These are phyloP conservation scores for Hsuehochloa calcarea DNA, from an alignment of 176 grass and related monocot species.

Conservation along the genomic window DNA sequence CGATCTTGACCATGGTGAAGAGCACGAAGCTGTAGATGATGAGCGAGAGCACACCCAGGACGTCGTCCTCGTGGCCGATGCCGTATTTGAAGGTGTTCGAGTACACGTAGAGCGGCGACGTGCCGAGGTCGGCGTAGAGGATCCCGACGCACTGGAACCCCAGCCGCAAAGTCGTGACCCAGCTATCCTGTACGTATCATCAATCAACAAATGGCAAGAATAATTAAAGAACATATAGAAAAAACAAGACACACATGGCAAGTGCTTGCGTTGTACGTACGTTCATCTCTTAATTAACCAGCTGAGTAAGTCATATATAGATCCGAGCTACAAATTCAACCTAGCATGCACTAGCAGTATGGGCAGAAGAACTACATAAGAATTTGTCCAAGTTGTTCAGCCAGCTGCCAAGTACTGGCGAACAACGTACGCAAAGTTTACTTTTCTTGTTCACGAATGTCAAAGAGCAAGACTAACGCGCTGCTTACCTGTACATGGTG, in stretches of 20 bases:
- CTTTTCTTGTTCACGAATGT: background rate
- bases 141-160: slow-evolving; percentile 72
- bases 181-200: slow-evolving; percentile 36
- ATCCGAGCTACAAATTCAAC: background rate
- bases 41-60: slow-evolving; percentile 64
- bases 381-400: background rate
- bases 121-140: slow-evolving; percentile 63
- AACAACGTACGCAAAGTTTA: background rate
- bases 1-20: slow-evolving; percentile 58
- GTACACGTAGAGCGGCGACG: slow-evolving; percentile 65
- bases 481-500: slow-evolving; percentile 31
- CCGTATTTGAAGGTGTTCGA: slow-evolving; percentile 56
- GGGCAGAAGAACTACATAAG: background rate
- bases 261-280: background rate
- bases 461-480: background rate
- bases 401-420: background rate
- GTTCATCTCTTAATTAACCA: background rate
- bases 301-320: background rate
- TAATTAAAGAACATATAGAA: background rate
- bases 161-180: slow-evolving; percentile 41
- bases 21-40: slow-evolving; percentile 66
- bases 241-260: background rate
- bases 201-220: background rate
- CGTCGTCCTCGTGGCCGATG: slow-evolving; percentile 31
- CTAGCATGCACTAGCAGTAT: background rate